Conservation (phyloP, 352 stramenopile species). For the Pythium coloratum region DNA sequence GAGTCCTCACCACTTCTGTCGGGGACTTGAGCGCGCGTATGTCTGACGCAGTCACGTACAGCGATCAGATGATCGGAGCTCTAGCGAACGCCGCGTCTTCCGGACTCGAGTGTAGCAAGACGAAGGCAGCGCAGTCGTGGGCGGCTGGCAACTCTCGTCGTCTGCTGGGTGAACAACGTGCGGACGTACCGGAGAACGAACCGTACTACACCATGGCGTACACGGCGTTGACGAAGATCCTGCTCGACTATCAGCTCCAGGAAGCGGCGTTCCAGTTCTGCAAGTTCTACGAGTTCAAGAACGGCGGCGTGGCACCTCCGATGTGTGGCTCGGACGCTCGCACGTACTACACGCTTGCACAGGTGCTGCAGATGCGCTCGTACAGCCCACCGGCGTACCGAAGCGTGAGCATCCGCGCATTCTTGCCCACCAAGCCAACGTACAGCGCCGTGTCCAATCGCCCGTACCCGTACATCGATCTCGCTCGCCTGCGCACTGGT, state of each 20-base stretch:
- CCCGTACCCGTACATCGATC: slow-evolving; percentile 8
- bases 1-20: too few relatives aligned
- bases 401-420: neutral
- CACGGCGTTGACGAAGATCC: slow-evolving; percentile 4
- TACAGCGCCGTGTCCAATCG: neutral
- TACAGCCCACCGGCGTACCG: slow-evolving; percentile 3
- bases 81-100: too few relatives aligned
- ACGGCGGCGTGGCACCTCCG: slow-evolving; percentile 8
- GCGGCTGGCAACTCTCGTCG: too few relatives aligned
- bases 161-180: slow-evolving; percentile 3
- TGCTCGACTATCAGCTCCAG: slow-evolving; percentile 15
- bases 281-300: slow-evolving; percentile 23
- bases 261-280: slow-evolving; percentile 20
- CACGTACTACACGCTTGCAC: slow-evolving; percentile 8
- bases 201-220: slow-evolving; percentile 16
- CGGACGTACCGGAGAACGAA: neutral
- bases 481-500: neutral
- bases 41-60: too few relatives aligned
- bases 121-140: too few relatives aligned
- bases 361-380: slow-evolving; percentile 16
- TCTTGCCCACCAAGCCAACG: slow-evolving; percentile 5
- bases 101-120: slow-evolving; percentile 26
- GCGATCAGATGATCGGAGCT: too few relatives aligned
- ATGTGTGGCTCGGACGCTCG: slow-evolving; percentile 9
- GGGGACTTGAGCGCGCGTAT: too few relatives aligned